phyloP scores from a whole-genome alignment of 2,329 filamentous ascomycete species.

The Escovopsis sp. region DNA sequence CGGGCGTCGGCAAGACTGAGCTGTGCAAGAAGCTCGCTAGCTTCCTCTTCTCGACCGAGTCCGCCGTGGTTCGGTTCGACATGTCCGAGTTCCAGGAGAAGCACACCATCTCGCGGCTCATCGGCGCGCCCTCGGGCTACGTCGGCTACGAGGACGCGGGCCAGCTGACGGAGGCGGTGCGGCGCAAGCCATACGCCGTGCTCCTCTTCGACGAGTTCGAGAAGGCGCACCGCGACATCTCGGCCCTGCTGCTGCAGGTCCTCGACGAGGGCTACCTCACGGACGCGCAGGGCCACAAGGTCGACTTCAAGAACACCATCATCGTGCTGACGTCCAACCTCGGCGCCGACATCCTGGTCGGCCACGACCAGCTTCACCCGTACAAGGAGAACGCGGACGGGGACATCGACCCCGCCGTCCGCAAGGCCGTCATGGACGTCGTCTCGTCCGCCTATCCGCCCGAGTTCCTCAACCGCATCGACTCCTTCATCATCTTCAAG shows the following conservation, averaged over 20 bases:
- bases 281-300: conserved; percentile 87
- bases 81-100: conserved; percentile 98
- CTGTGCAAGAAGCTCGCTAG: conserved; percentile 89
- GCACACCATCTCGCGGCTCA: conserved; percentile 84
- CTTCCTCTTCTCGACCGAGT: conserved; percentile 86
- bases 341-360: conserved; percentile 80
- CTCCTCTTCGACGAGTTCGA: conserved; percentile 95
- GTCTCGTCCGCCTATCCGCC: conserved; percentile 64
- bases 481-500: conserved; percentile 89
- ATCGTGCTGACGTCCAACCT: conserved; percentile 95
- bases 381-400: conserved; percentile 48
- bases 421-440: conserved; percentile 74
- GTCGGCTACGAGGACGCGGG: conserved; percentile 95
- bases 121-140: conserved; percentile 86
- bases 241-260: conserved; percentile 78
- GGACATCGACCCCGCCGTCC: conserved; percentile 57
- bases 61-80: conserved; percentile 84
- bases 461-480: conserved; percentile 73
- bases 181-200: conserved; percentile 88
- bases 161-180: conserved; percentile 86
- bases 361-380: conserved; percentile 48
- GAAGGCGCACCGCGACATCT: conserved; percentile 92
- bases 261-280: conserved; percentile 94
- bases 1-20: conserved; percentile 93
- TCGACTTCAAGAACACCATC: conserved; percentile 92